Percentiles rank a stretch among this genome's conserved stretches.
These are phyloP conservation scores for Daldinia bambusicola DNA, from an alignment of 495 filamentous ascomycete genomes.

Conservation along the genomic window DNA sequence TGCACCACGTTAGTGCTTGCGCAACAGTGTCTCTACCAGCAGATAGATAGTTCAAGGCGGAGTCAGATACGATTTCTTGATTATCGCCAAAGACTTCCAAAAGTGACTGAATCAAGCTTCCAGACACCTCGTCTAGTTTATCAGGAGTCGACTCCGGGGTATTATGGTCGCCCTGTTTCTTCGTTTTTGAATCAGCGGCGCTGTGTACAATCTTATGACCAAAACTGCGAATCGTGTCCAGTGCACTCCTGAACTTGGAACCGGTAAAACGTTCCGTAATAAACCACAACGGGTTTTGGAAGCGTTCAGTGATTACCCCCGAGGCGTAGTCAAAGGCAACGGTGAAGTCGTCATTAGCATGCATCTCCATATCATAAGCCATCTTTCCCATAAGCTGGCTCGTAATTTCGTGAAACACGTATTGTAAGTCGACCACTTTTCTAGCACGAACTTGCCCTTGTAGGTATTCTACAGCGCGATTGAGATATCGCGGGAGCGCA, in stretches of 20 bases:
- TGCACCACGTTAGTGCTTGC: constrained; percentile 69
- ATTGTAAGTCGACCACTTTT: constrained; percentile 61
- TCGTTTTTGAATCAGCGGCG: constrained; percentile 51
- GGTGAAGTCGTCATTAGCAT: constrained; percentile 66
- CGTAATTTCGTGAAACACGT: constrained; percentile 67
- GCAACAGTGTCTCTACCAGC: constrained; percentile 69
- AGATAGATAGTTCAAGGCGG: constrained; percentile 69
- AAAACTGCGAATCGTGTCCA: constrained; percentile 60
- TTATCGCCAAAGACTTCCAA: constrained; percentile 63
- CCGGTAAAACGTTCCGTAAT: constrained; percentile 64
- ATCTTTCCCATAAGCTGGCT: constrained; percentile 69
- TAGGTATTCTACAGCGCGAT: constrained; percentile 53
- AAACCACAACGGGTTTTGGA: constrained; percentile 69
- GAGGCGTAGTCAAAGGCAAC: constrained; percentile 67
- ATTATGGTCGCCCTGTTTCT: background rate
- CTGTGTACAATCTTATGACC: constrained; percentile 62
- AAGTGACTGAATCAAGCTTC: constrained; percentile 66
- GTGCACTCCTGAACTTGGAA: constrained; percentile 54
- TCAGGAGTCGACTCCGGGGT: constrained; percentile 27
- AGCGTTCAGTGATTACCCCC: constrained; percentile 65
- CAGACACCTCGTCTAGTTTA: constrained; percentile 58
- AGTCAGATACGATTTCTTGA: constrained; percentile 62
- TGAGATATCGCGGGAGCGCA: constrained; percentile 62
- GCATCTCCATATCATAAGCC: constrained; percentile 72
- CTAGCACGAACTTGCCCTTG: constrained; percentile 34